phyloP scores from a whole-genome alignment of 441 rosid species.

The Pelargonium australe region DNA sequence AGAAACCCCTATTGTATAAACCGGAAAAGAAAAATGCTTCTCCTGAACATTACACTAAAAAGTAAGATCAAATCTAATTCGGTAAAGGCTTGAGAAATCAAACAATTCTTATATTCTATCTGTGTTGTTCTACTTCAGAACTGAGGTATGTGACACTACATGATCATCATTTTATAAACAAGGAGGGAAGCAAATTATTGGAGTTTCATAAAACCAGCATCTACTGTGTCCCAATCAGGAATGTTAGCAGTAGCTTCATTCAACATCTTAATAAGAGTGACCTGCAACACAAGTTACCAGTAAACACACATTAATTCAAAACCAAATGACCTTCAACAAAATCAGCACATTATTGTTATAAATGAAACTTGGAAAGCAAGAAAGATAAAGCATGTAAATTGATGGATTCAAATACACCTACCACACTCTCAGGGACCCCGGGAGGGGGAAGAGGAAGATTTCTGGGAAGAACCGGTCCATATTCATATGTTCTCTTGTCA shows the following conservation, averaged over 20 bases:
- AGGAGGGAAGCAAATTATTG: too few species aligned
- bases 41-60: too few species aligned
- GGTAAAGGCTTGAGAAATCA: too few species aligned
- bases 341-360: too few species aligned
- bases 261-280: conserved; percentile 63
- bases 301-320: neutral
- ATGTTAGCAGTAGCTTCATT: conserved; percentile 60
- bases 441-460: conserved; percentile 58
- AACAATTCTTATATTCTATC: too few species aligned
- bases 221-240: conserved; percentile 50
- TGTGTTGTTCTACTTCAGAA: too few species aligned
- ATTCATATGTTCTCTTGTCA: conserved; percentile 59
- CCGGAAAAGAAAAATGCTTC: too few species aligned
- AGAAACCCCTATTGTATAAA: too few species aligned
- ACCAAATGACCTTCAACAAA: too few species aligned
- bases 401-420: conserved; percentile 25
- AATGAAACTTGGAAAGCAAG: neutral
- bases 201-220: neutral
- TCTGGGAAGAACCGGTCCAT: conserved; percentile 43
- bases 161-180: neutral
- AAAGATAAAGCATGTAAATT: neutral
- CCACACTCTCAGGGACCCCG: conserved; percentile 75
- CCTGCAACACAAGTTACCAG: conserved; percentile 29
- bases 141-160: neutral
- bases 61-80: too few species aligned